Conservation (phyloP, 495 filamentous ascomycete genomes). For the Hypoxylon lienhwacheense region DNA sequence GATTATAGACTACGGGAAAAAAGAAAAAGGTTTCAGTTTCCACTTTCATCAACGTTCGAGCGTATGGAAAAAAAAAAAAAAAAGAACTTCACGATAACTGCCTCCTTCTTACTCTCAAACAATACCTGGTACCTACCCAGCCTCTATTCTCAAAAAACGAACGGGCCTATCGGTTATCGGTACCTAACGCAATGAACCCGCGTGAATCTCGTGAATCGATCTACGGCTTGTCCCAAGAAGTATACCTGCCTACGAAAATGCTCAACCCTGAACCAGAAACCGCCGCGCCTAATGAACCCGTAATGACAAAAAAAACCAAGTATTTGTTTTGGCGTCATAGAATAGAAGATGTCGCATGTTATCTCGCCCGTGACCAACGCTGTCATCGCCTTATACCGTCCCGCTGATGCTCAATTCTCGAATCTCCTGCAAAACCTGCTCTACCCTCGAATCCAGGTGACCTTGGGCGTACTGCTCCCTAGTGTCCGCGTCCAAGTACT, state of each 20-base stretch:
- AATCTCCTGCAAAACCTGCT: slow-evolving; percentile 97
- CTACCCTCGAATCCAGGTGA: slow-evolving; percentile 86
- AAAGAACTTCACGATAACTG: no score
- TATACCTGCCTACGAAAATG: slow-evolving; percentile 15
- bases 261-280: slow-evolving; percentile 15
- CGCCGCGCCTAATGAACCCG: slow-evolving; percentile 8
- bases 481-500: slow-evolving; percentile 96
- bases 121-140: slow-evolving; percentile 1
- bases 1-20: no score
- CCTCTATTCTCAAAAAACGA: slow-evolving; percentile 17
- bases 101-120: no score
- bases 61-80: no score
- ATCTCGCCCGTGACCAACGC: slow-evolving; percentile 2
- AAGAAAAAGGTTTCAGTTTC: no score
- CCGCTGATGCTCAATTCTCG: slow-evolving; percentile 88
- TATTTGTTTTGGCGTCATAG: slow-evolving; percentile 5
- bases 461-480: slow-evolving; percentile 95
- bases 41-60: no score
- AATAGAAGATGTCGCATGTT: no score
- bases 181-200: slow-evolving; percentile 26
- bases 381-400: slow-evolving; percentile 48
- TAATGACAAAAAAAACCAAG: no score
- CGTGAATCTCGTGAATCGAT: slow-evolving; percentile 21
- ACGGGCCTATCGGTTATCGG: neutral
- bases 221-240: slow-evolving; percentile 2